Evolutionary conservation across 331 rosid species (phyloP).

Genomic region (Erythrophleum ivorense): DNA sequence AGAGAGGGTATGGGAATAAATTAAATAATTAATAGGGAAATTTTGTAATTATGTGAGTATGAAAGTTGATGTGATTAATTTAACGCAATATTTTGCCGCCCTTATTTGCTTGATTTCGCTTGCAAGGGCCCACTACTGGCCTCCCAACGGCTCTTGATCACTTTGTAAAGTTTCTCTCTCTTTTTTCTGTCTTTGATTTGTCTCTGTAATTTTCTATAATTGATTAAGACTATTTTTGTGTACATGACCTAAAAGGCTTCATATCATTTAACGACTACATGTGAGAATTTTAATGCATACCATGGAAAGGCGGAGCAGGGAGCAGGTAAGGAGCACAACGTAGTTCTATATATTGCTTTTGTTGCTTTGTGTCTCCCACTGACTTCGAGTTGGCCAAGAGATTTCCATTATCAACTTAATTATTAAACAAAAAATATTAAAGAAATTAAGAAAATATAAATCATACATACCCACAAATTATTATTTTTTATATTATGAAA

Average conservation of each 20-base stretch:
- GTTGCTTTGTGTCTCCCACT: slow-evolving; percentile 17
- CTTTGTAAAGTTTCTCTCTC: not conserved
- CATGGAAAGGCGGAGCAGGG: slow-evolving; percentile 22
- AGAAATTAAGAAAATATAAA: not conserved
- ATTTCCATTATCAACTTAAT: not conserved
- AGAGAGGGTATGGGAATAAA: slow-evolving; percentile 15
- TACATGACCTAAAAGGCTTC: slow-evolving; percentile 34
- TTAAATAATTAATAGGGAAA: slow-evolving; percentile 15
- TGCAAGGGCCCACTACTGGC: slow-evolving; percentile 64
- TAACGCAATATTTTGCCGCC: slow-evolving; percentile 64
- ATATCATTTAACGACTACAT: slow-evolving; percentile 48
- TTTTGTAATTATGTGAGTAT: slow-evolving; percentile 14
- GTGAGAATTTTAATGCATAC: slow-evolving; percentile 9
- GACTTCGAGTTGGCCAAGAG: not conserved
- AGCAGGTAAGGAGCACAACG: slow-evolving; percentile 1
- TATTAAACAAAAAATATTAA: not conserved
- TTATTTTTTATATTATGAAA: no score
- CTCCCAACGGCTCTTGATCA: slow-evolving; percentile 54
- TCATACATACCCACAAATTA: no score
- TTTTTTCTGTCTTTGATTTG: not conserved
- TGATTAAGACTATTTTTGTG: not conserved
- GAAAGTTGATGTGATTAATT: slow-evolving; percentile 41
- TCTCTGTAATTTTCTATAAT: not conserved
- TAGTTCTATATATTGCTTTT: slow-evolving; percentile 10
- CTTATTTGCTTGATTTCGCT: slow-evolving; percentile 68